Conservation (phyloP, 192 early-diverging fungal species). For the Geosiphon pyriformis region DNA sequence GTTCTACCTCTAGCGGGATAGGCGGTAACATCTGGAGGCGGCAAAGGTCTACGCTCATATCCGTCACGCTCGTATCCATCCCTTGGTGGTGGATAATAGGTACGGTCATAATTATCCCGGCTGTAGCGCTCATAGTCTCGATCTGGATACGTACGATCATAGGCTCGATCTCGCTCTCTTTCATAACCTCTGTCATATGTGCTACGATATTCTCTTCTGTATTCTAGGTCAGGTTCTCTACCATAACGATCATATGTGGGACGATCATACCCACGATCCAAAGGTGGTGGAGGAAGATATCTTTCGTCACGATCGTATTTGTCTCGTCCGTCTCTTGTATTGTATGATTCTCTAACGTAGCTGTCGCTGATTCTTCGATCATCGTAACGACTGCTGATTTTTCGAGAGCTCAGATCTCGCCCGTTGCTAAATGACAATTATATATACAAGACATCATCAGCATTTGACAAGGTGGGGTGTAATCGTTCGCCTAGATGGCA, state of each 20-base stretch:
- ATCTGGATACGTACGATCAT: conserved; percentile 19
- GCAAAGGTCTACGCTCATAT: conserved; percentile 15
- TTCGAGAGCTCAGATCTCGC: conserved; percentile 10
- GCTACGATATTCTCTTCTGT: conserved; percentile 20
- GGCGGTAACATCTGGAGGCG: conserved; percentile 4
- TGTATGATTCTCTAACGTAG: conserved; percentile 16
- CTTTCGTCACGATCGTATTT: conserved; percentile 20
- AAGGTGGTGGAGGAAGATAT: conserved; percentile 10
- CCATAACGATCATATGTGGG: conserved; percentile 21
- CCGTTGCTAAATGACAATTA: conserved; percentile 12
- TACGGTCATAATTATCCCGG: conserved; percentile 18
- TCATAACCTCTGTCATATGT: conserved; percentile 20
- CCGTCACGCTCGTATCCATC: conserved; percentile 19
- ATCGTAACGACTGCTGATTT: conserved; percentile 16
- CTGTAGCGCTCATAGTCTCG: conserved; percentile 10
- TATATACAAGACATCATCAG: conserved; percentile 21
- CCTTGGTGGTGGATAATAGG: conserved; percentile 10
- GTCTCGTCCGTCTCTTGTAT: conserved; percentile 8
- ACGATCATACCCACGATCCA: conserved; percentile 8
- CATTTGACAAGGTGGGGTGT: conserved; percentile 14
- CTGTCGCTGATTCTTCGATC: conserved; percentile 15
- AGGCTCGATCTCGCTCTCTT: conserved; percentile 19
- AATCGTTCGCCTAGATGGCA: no score
- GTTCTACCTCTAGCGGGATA: conserved; percentile 6
- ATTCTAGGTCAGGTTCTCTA: conserved; percentile 16